Evolutionary conservation across 192 early-diverging fungal species (phyloP), one percentile per base, ranked within the genome.

Genomic region (Entomortierella parvispora): DNA sequence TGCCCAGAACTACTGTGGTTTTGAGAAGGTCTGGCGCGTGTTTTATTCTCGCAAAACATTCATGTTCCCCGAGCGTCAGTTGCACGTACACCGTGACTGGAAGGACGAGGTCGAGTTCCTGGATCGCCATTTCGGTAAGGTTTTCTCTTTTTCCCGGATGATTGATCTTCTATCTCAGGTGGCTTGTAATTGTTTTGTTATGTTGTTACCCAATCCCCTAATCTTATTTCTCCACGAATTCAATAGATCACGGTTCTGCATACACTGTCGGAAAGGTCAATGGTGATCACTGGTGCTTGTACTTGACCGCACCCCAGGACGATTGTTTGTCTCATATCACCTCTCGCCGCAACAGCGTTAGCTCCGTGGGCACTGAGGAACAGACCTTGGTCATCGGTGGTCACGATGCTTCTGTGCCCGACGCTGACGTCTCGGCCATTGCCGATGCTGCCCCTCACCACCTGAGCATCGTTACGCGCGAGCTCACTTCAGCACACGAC

Each of bases 21-120:
- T 93, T 18, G 80, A 85, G 57, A 87, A 87, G 51, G 83, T 95
- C 43, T 90, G 90, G 80, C 89, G 95, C 53, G 65, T 95, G 20
- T 99, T 99, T 64, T 99, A 99, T 81, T 96, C 95, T 43, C 91
- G 97, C 81, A 99, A 97, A 81, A 89, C 93, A 29, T 97, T 97
- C 71, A 91, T 97, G 92, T 99, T 96, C 71, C 97, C 97, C 44
- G 93, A 96, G 58, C 85, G 88, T 71, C 97, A 99, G 70, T 82
- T 80, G 40, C 91, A 88, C 65, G 91, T 95, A 43, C 97, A 99
- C 81, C 92, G 91, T 26, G 86, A 88, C 74, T 99, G 96, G 96
- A 91, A 92, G 61, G 90, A 92, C 54, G 97, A 99, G 81, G 96
- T 97, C 10, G 81, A 68, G 20, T 91, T 83, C 66, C 80, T 92